Conservation (phyloP, 441 rosid species). For the Daphne laureola region DNA sequence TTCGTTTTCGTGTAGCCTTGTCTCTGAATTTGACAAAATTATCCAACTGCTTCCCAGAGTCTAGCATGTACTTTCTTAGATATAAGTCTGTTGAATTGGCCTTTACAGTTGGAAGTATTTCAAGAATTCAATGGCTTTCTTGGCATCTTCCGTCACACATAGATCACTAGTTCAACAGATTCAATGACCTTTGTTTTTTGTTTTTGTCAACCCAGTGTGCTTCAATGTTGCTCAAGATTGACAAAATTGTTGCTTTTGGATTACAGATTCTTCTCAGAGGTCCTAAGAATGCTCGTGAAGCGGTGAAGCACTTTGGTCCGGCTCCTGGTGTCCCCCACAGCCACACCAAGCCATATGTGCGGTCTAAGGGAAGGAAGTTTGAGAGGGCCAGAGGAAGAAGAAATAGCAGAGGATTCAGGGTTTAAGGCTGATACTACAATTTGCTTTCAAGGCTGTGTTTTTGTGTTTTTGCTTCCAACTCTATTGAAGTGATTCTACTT, state of each 20-base stretch:
- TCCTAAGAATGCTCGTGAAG: constrained; percentile 92
- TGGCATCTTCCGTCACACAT: too few relatives aligned
- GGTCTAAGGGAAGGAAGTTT: constrained; percentile 81
- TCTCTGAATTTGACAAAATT: neutral
- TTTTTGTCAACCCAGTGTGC: too few relatives aligned
- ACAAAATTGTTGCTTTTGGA: neutral
- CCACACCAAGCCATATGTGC: constrained; percentile 79
- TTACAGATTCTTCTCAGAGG: constrained; percentile 81
- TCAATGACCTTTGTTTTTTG: too few relatives aligned
- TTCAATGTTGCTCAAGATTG: too few relatives aligned
- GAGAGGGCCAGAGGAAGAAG: constrained; percentile 90
- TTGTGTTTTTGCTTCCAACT: constrained; percentile 18
- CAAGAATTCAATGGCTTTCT: too few relatives aligned
- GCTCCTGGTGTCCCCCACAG: constrained; percentile 98
- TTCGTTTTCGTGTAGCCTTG: neutral
- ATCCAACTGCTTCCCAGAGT: too few relatives aligned
- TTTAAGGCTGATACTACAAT: constrained; percentile 26
- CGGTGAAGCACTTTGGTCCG: constrained; percentile 92
- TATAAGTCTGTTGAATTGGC: too few relatives aligned
- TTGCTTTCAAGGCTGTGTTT: constrained; percentile 17
- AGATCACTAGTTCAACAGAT: too few relatives aligned
- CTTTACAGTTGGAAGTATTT: too few relatives aligned
- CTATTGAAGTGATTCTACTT: constrained; percentile 3
- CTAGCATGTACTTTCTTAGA: too few relatives aligned
- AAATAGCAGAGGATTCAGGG: constrained; percentile 79